A percentile compares a stretch with the other conserved stretches of the same genome.
Evolutionary conservation across 2,329 filamentous ascomycete species (phyloP).

Genomic region (Fusarium subtropicale): DNA sequence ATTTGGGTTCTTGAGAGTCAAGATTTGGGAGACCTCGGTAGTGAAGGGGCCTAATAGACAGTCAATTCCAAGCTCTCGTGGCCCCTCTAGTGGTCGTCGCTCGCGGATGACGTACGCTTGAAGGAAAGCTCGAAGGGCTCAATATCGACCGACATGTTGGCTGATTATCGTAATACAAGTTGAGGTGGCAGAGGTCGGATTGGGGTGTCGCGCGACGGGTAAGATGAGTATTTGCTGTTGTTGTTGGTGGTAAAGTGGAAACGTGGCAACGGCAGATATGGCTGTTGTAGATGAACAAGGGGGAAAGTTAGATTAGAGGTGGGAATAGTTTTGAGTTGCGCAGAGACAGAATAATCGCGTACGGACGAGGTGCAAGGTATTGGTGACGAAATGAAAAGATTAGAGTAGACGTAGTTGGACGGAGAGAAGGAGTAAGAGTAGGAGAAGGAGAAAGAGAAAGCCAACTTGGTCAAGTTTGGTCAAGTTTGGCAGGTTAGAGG

Average conservation of each 20-base stretch:
- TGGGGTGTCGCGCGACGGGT: constrained; percentile 41
- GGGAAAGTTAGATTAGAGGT: constrained; percentile 23
- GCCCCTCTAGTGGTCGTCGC: constrained; percentile 8
- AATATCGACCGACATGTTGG: constrained; percentile 92
- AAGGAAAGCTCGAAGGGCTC: constrained; percentile 93
- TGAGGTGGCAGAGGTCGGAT: constrained; percentile 11
- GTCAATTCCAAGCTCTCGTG: constrained; percentile 35
- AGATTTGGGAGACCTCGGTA: constrained; percentile 71
- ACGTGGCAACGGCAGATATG: constrained; percentile 41
- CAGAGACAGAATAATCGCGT: neutral
- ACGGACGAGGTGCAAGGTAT: neutral
- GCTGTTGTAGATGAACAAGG: constrained; percentile 24
- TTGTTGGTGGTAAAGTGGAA: constrained; percentile 39
- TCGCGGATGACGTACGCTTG: constrained; percentile 73
- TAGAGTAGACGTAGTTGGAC: constrained; percentile 24
- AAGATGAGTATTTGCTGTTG: constrained; percentile 1
- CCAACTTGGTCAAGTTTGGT: neutral
- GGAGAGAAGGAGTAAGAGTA: neutral
- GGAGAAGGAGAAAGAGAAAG: constrained; percentile 19
- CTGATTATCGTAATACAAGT: constrained; percentile 8
- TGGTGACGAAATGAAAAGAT: constrained; percentile 7
- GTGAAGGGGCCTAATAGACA: constrained; percentile 70
- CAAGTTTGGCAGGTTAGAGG: constrained; percentile 10
- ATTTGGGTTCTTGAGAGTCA: constrained; percentile 74
- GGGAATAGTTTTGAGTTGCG: constrained; percentile 15